phyloP scores from a whole-genome alignment of 176 grass and related monocot species.

The Carex myosuroides region DNA sequence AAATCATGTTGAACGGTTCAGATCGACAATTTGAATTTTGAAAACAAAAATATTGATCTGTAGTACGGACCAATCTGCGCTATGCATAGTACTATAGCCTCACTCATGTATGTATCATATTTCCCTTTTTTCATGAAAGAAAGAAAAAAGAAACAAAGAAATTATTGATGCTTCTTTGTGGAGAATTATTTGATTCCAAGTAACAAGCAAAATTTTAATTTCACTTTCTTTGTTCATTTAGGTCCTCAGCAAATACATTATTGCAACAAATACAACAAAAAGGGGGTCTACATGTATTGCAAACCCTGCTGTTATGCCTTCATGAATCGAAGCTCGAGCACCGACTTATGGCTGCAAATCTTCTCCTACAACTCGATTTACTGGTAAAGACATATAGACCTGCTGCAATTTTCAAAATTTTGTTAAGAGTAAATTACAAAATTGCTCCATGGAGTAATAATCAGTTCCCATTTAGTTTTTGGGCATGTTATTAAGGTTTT shows the following conservation, averaged over 20 bases:
- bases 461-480: not conserved
- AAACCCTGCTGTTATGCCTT: constrained; percentile 63
- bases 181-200: not conserved
- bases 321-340: constrained; percentile 74
- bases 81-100: no score
- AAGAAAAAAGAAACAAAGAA: not conserved
- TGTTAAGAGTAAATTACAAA: not conserved
- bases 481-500: not conserved
- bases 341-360: constrained; percentile 71
- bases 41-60: no score
- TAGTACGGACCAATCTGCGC: no score
- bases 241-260: constrained; percentile 67
- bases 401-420: not conserved
- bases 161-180: not conserved
- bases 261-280: constrained; percentile 63
- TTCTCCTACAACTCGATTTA: constrained; percentile 87
- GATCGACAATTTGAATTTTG: no score
- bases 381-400: constrained; percentile 44
- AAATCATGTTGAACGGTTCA: no score
- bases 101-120: not conserved
- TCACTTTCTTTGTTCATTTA: constrained; percentile 28
- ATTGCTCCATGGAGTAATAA: not conserved
- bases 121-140: not conserved
- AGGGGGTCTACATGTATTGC: constrained; percentile 65
- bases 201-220: constrained; percentile 5